These are phyloP conservation scores for Graphilbum ipis-grandicollis DNA, from an alignment of 2,329 filamentous ascomycete genomes.

Conservation along the genomic window DNA sequence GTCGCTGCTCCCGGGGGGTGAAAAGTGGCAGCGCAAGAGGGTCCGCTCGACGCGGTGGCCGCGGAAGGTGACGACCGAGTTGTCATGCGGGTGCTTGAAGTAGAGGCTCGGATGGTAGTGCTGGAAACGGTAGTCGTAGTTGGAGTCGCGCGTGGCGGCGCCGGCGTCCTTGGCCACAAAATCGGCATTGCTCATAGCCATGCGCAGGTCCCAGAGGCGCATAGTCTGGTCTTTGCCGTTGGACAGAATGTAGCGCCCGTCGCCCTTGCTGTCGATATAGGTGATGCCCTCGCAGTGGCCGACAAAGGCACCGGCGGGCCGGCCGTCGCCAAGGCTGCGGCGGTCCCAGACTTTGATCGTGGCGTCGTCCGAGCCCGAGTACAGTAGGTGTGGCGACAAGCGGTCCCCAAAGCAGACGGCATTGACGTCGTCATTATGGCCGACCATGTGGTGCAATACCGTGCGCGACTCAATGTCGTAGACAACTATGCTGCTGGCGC, in stretches of 20 bases:
- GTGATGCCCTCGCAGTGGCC: conserved; percentile 51
- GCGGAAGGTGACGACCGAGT: conserved; percentile 82
- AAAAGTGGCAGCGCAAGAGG: conserved; percentile 89
- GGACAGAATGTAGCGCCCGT: conserved; percentile 68
- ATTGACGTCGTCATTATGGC: conserved; percentile 82
- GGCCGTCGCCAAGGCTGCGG: conserved; percentile 62
- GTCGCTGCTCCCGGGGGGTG: conserved; percentile 68
- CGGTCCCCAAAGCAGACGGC: conserved; percentile 91
- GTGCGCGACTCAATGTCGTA: conserved; percentile 77
- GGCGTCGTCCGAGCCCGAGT: conserved; percentile 88
- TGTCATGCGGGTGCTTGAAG: conserved; percentile 64
- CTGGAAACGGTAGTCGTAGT: conserved; percentile 64
- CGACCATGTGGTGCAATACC: conserved; percentile 56
- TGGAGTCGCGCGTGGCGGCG: conserved; percentile 43
- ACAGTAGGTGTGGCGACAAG: conserved; percentile 78
- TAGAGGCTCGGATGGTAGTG: conserved; percentile 48
- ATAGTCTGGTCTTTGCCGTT: conserved; percentile 95
- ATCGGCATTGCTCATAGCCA: conserved; percentile 60
- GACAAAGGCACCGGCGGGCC: conserved; percentile 49
- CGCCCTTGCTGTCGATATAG: conserved; percentile 53
- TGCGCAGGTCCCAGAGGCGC: conserved; percentile 91
- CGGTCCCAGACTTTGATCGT: conserved; percentile 95
- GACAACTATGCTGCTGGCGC: conserved; percentile 61
- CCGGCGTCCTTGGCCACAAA: conserved; percentile 39
- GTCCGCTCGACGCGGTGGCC: conserved; percentile 82